Base-by-base conservation (phyloP, 1,284 basidiomycete species). In the Apiotrichum brassicae region DNA sequence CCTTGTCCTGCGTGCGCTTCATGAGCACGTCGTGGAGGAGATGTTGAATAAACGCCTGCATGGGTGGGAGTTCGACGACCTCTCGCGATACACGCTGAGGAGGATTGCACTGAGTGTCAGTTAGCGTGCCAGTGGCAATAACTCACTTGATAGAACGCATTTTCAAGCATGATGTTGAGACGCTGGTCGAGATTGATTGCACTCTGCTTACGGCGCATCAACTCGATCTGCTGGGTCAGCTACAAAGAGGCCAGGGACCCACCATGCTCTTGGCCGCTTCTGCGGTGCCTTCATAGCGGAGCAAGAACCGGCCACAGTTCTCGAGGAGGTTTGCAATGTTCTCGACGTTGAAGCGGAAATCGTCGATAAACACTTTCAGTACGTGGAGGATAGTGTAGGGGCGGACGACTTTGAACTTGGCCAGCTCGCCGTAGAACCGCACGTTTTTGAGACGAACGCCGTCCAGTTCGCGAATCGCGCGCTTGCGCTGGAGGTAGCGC, bases 311-410 rank as follows among this genome's bases (percentile, higher is more conserved):
- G 0, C 95, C 95, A 66, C 95, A 98, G 0, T 86, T 87, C 73
- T 98, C 95, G 38, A 98, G 76, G 3, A 98, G 75, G 54, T 92
- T 80, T 16, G 93, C 88, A 19, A 97, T 79, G 64, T 92, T 95
- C 63, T 98, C 95, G 36, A 99, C 81, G 65, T 97, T 97, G 26
- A 83, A 83, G 5, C 85, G 84, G 65, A 99, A 92, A 68, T 97
- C 92, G 65, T 97, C 94, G 61, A 98, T 75, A 71, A 90, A 95
- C 40, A 94, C 88, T 80, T 97, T 97, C 77, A 95, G 86, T 57
- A 90, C 87, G 69, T 98, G 93, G 43, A 98, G 77, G 62, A 97
- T 92, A 49, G 93, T 78, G 69, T 97, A 91, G 0, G 85, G 77
- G 9, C 91, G 92, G 8, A 95, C 87, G n/a, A 98, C 83, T 38